Conservation (phyloP, 305 asterid genomes). For the Fraxinus floribunda region DNA sequence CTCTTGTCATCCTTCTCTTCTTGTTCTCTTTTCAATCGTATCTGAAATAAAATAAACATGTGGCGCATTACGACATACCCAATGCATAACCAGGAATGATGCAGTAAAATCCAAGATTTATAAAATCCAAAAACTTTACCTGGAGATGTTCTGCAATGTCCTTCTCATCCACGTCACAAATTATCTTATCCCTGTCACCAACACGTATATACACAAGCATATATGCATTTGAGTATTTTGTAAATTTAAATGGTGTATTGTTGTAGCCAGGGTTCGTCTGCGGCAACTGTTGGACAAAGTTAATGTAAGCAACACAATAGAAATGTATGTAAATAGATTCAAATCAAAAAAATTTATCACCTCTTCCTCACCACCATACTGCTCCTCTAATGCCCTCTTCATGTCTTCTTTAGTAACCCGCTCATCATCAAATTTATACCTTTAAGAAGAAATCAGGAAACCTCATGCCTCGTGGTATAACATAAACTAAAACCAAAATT, state of each 20-base stretch:
- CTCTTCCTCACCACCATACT: constrained; percentile 72
- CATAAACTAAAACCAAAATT: not conserved
- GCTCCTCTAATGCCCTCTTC: constrained; percentile 67
- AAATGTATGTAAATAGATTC: not conserved
- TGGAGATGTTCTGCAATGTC: constrained; percentile 58
- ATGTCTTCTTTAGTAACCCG: constrained; percentile 61
- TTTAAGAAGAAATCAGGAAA: constrained; percentile 25
- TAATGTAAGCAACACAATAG: constrained; percentile 8
- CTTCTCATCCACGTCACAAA: constrained; percentile 56
- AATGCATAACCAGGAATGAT: not conserved
- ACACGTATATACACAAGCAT: constrained; percentile 62
- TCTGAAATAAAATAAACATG: constrained; percentile 20
- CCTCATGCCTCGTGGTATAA: not conserved
- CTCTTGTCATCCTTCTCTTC: constrained; percentile 90
- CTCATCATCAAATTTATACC: constrained; percentile 75
- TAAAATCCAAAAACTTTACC: constrained; percentile 30
- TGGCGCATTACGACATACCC: not conserved
- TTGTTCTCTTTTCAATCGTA: constrained; percentile 54
- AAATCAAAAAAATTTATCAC: constrained; percentile 21
- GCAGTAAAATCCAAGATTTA: not conserved
- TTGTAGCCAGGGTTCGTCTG: constrained; percentile 58
- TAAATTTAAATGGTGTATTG: constrained; percentile 49
- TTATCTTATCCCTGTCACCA: constrained; percentile 60
- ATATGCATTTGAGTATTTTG: constrained; percentile 61
- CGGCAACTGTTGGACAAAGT: constrained; percentile 36